Evolutionary conservation across 2,329 filamentous ascomycete genomes (phyloP).

Genomic region (Paraphoma chrysanthemicola): DNA sequence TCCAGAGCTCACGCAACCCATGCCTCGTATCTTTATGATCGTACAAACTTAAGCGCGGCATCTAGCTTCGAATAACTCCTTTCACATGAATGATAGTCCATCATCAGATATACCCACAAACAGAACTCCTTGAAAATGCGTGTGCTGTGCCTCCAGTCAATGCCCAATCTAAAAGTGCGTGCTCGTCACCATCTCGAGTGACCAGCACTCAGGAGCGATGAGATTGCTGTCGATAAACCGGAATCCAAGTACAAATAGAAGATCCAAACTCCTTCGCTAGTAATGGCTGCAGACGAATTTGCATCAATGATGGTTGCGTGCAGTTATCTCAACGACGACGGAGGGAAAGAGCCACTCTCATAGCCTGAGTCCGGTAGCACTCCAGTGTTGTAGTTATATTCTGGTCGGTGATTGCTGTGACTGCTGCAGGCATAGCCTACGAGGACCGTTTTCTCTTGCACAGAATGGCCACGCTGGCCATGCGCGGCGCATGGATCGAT

Average conservation of each 20-base stretch:
- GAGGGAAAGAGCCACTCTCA: slow-evolving; percentile 31
- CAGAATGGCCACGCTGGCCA: slow-evolving; percentile 73
- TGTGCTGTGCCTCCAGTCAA: slow-evolving; percentile 12
- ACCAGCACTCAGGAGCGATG: slow-evolving; percentile 33
- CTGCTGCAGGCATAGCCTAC: slow-evolving; percentile 80
- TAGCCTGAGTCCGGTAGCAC: slow-evolving; percentile 40
- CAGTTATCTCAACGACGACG: slow-evolving; percentile 18
- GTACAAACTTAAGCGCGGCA: slow-evolving; percentile 23
- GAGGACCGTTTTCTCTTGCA: slow-evolving; percentile 78
- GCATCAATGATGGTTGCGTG: slow-evolving; percentile 3
- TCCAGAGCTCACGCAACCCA: slow-evolving; percentile 18
- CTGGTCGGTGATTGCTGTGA: slow-evolving; percentile 54
- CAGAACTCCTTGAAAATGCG: slow-evolving; percentile 39
- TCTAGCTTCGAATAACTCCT: slow-evolving; percentile 7
- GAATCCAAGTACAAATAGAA: slow-evolving; percentile 7
- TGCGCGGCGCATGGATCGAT: slow-evolving; percentile 82
- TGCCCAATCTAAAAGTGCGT: slow-evolving; percentile 9
- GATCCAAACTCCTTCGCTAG: slow-evolving; percentile 5
- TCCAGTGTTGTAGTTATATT: slow-evolving; percentile 21
- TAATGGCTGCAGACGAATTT: slow-evolving; percentile 1
- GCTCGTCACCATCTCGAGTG: slow-evolving; percentile 10
- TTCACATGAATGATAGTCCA: slow-evolving; percentile 15
- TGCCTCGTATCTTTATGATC: slow-evolving; percentile 26
- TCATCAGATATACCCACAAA: slow-evolving; percentile 8
- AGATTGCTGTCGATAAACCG: background rate